phyloP scores from a whole-genome alignment of 2,329 filamentous ascomycete species.

The Pestalotiopsis sp. region DNA sequence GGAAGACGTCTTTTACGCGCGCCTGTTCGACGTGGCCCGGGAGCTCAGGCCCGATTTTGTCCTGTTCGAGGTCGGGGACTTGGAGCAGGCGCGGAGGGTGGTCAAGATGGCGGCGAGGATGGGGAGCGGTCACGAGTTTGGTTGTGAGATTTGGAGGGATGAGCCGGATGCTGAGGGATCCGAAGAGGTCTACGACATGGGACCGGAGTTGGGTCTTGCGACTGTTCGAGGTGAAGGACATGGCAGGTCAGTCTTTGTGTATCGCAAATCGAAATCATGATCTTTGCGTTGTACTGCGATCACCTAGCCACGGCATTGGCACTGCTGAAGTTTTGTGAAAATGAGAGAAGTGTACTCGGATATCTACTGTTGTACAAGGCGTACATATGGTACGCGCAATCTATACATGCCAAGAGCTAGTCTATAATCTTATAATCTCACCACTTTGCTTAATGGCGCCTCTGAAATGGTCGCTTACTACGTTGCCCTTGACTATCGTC shows the following conservation, averaged over 20 bases:
- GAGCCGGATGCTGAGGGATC: slow-evolving; percentile 50
- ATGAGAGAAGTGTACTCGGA: background rate
- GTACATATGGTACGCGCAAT: background rate
- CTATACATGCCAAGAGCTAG: background rate
- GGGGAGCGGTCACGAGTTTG: slow-evolving; percentile 29
- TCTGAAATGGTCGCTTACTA: slow-evolving; percentile 73
- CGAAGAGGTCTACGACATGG: slow-evolving; percentile 23
- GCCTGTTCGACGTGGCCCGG: slow-evolving; percentile 59
- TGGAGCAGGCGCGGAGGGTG: slow-evolving; percentile 69
- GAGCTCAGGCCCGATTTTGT: slow-evolving; percentile 55
- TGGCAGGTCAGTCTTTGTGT: slow-evolving; percentile 46
- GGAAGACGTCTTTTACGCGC: slow-evolving; percentile 68
- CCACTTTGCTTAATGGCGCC: slow-evolving; percentile 65
- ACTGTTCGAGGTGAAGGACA: slow-evolving; percentile 24
- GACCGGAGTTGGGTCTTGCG: slow-evolving; percentile 17
- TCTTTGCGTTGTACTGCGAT: background rate
- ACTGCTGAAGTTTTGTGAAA: background rate
- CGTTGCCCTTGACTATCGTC: slow-evolving; percentile 67
- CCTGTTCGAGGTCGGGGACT: slow-evolving; percentile 73
- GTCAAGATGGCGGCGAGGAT: slow-evolving; percentile 45
- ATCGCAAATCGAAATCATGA: background rate
- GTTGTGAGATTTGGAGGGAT: slow-evolving; percentile 74
- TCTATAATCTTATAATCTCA: slow-evolving; percentile 53
- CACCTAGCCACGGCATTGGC: background rate
- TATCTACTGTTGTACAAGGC: background rate